Evolutionary conservation across 306 rosid species (phyloP), one percentile per base, ranked within the genome.

Genomic region (Vigna reflexopilosa): DNA sequence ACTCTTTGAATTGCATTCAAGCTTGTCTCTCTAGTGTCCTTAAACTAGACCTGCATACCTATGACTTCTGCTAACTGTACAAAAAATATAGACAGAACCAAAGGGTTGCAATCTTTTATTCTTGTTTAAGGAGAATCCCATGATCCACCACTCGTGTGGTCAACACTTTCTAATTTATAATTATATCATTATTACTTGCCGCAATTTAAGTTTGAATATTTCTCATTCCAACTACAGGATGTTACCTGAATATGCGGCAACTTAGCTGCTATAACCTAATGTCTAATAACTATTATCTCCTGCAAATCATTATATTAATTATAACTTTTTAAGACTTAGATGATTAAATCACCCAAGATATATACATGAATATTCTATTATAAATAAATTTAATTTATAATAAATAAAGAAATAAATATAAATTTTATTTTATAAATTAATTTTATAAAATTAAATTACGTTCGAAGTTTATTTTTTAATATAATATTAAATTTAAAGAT

Each of bases 211-310:
- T 63, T 73, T 55, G 80, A 80, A 75, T 67, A 77, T 75, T 83
- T 74, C 79, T 83, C 77, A 85, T 85, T 88, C 5, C 82, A 59
- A 83, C 85, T 83, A 70, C 13, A 72, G 72, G 50, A 76, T 90
- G 94, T 91, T 86, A 77, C 93, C 98, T 76, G 42, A 85, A 75
- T 85, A 82, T 71, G 84, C 83, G 89, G 92, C 98, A 91, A 87
- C 76, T 81, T 58, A 86, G 87, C 89, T 83, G 55, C 55, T 16
- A 2, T 3, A 30, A 30, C 22, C 94, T 34, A 34, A 77, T 77
- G 80, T 44, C 45, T 48, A 64, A 64, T 82, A 68, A 64, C 82
- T 57, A 40, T 52, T 32, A 81, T 47, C 2, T 30, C 0, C 3
- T 16, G 56, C 56, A 50, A 5, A 51, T n/a, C 7, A n/a, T 51